Base-by-base conservation (phyloP, 176 grass and related monocot species). In the Aegilops umbellulata region DNA sequence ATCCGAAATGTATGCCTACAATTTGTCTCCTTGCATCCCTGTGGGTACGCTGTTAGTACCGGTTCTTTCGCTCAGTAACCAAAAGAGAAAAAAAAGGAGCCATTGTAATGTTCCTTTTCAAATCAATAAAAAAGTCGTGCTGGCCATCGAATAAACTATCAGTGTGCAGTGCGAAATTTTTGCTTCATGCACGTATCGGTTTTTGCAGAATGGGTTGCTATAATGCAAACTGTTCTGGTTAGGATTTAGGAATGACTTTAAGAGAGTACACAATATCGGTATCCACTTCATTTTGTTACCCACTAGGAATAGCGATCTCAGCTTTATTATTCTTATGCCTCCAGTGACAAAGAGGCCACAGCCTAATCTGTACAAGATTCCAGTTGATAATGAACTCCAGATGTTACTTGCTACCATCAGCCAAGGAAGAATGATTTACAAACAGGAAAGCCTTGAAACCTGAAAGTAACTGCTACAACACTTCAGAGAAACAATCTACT, bases 341-440 rank as follows among this genome's bases (percentile, higher is more conserved):
- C 32, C 67, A 80, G 20, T 80, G 24, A 85, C 1, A 25, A 67
- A 75, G 23, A 34, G 27, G 24, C 6, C 24, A 34, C 58, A 64
- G 22, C 30, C 60, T 76, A 74, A 31, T 81, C 16, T n/a, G 42
- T 76, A 16, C 27, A 27, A 46, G 39, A 74, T 23, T 9, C 2
- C 53, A 74, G 11, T 5, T 31, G 66, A 55, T 53, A 64, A 34
- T 63, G 31, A 87, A 12, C 15, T 74, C 25, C 42, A 60, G 7
- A 42, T 34, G 26, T 27, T 61, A 38, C 1, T 60, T 74, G 42
- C 41, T 58, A 67, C 63, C 38, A 44, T 67, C 44, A 87, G 15
- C 32, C 31, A 82, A 76, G 69, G 65, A 83, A 83, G n/a, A 80
- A 74, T 57, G 41, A 79, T 84, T 74, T 73, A 49, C 64, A 82